phyloP scores from a whole-genome alignment of 768 basidiomycete genomes.

The Mycena polygramma region DNA sequence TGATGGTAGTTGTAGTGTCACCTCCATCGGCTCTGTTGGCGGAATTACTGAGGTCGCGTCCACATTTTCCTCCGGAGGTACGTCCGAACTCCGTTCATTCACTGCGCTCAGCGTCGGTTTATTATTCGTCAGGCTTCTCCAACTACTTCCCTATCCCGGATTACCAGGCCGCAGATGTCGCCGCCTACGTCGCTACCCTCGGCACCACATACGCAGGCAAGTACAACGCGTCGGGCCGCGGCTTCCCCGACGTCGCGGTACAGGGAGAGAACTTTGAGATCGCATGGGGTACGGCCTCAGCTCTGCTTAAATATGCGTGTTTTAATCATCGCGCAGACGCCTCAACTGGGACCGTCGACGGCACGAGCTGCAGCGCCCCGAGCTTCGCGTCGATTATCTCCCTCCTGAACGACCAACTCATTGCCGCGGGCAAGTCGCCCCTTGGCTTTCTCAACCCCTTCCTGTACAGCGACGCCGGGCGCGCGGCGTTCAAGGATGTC shows the following conservation, averaged over 20 bases:
- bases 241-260: slow-evolving; percentile 59
- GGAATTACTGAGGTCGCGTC: slow-evolving; percentile 53
- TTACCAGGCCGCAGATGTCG: slow-evolving; percentile 35
- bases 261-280: slow-evolving; percentile 50
- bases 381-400: slow-evolving; percentile 58
- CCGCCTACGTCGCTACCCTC: slow-evolving; percentile 27
- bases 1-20: background rate
- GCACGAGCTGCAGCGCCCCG: slow-evolving; percentile 59
- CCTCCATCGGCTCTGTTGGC: slow-evolving; percentile 22
- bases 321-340: background rate
- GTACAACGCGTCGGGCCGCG: slow-evolving; percentile 38
- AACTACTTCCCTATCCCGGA: slow-evolving; percentile 46
- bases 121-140: slow-evolving; percentile 58
- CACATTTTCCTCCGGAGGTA: slow-evolving; percentile 61
- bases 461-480: slow-evolving; percentile 49
- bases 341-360: slow-evolving; percentile 40
- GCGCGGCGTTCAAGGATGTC: slow-evolving; percentile 52
- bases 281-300: background rate
- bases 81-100: too few relatives aligned
- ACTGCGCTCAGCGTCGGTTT: too few relatives aligned
- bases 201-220: slow-evolving; percentile 38
- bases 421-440: slow-evolving; percentile 44
- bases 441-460: slow-evolving; percentile 49
- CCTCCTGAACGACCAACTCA: slow-evolving; percentile 58
- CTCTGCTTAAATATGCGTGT: background rate